Conservation (phyloP, 139 green algal genomes). For the Klebsormidium nitens region DNA sequence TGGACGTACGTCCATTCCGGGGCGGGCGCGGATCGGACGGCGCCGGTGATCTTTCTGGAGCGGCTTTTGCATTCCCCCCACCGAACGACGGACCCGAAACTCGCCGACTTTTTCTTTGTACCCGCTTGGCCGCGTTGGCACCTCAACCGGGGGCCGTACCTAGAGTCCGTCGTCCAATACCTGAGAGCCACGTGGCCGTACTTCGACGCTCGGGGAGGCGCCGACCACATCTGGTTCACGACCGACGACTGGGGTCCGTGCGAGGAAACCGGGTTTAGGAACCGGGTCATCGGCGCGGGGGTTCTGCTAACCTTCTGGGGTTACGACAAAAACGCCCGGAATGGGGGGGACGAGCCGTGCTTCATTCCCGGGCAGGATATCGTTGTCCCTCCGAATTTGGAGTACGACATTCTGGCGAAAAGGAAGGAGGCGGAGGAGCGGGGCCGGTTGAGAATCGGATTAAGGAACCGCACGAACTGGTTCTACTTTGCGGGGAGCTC, state of each 20-base stretch:
- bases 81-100: slow-evolving; percentile 53
- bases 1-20: background rate
- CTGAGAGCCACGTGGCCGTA: slow-evolving; percentile 49
- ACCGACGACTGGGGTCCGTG: slow-evolving; percentile 59
- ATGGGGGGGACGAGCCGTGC: no score
- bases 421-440: background rate
- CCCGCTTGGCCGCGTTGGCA: slow-evolving; percentile 1
- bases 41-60: slow-evolving; percentile 42
- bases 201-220: slow-evolving; percentile 50
- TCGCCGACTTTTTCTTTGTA: slow-evolving; percentile 46
- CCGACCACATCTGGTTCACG: slow-evolving; percentile 60
- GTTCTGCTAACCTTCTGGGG: background rate
- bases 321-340: no score
- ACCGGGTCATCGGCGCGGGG: no score
- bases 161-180: slow-evolving; percentile 46
- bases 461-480: background rate
- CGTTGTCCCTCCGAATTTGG: no score
- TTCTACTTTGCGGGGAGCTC: background rate
- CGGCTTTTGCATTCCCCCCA: slow-evolving; percentile 52
- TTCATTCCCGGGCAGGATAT: no score
- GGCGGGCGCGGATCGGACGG: no score
- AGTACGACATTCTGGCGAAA: background rate
- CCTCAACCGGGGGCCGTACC: slow-evolving; percentile 18
- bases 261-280: background rate
- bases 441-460: background rate